These are phyloP conservation scores for Dictyophora rubrovolvata DNA, from an alignment of 768 basidiomycete species.

Conservation along the genomic window DNA sequence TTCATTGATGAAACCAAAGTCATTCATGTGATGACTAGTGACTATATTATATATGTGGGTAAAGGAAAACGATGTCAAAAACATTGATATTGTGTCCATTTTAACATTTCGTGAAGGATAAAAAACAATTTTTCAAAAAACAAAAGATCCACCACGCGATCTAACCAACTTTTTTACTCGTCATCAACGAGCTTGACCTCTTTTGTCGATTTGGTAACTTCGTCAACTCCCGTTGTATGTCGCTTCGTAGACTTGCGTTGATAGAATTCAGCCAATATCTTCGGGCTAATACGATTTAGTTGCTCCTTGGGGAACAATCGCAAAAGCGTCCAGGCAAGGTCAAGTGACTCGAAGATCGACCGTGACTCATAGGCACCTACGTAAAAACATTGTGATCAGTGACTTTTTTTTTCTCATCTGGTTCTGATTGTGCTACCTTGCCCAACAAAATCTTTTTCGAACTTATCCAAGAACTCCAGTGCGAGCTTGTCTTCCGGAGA, in stretches of 20 bases:
- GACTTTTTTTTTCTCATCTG: neutral
- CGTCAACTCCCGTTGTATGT: constrained; percentile 39
- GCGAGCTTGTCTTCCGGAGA: constrained; percentile 94
- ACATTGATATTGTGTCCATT: too few species aligned
- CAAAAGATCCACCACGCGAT: neutral
- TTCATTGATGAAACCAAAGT: too few species aligned
- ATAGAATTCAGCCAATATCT: constrained; percentile 92
- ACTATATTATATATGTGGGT: too few species aligned
- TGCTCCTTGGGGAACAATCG: constrained; percentile 99
- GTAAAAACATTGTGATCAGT: neutral
- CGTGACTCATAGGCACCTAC: constrained; percentile 89
- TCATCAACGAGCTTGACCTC: constrained; percentile 61
- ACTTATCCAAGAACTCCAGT: constrained; percentile 94
- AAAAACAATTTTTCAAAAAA: too few species aligned
- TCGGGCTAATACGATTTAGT: constrained; percentile 94
- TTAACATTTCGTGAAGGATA: too few species aligned
- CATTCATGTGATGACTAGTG: too few species aligned
- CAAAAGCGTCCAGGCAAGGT: constrained; percentile 92
- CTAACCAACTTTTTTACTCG: constrained; percentile 5
- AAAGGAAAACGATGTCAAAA: too few species aligned
- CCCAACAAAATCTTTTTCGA: constrained; percentile 94
- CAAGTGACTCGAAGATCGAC: constrained; percentile 93
- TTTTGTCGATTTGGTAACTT: constrained; percentile 20
- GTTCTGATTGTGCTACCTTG: constrained; percentile 52
- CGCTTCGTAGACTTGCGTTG: constrained; percentile 70